Conservation (phyloP, 805 yeast species). For the Kazachstania viticola region DNA sequence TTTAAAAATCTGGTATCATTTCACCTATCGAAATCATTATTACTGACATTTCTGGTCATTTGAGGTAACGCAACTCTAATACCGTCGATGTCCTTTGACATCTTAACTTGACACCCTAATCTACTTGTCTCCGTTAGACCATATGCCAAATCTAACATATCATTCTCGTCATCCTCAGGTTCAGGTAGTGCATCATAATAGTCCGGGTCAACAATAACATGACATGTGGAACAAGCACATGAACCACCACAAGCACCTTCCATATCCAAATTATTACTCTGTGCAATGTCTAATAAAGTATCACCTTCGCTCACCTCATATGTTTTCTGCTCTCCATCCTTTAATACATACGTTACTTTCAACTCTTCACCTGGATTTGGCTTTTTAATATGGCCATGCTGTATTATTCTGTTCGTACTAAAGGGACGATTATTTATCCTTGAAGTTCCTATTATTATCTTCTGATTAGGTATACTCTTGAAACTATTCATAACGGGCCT, state of each 20-base stretch:
- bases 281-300: conserved; percentile 84
- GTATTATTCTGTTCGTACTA: conserved; percentile 10
- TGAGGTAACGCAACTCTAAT: conserved; percentile 91
- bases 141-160: conserved; percentile 94
- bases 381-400: conserved; percentile 79
- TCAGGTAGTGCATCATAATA: conserved; percentile 85
- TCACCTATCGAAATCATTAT: conserved; percentile 61
- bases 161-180: conserved; percentile 96
- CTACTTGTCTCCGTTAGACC: conserved; percentile 95
- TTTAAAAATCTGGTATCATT: no score
- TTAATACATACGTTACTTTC: conserved; percentile 77
- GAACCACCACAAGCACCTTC: conserved; percentile 99
- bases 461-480: no score
- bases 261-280: conserved; percentile 86
- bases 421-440: no score
- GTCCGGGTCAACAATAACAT: conserved; percentile 91
- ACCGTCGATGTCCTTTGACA: conserved; percentile 88
- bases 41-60: conserved; percentile 88
- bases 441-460: no score
- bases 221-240: conserved; percentile 98
- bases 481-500: no score
- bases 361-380: conserved; percentile 92
- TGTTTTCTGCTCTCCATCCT: conserved; percentile 76
- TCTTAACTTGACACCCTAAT: conserved; percentile 84
- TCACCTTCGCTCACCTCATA: conserved; percentile 90